Evolutionary conservation across 306 rosid species (phyloP).

Genomic region (Purshia tridentata): DNA sequence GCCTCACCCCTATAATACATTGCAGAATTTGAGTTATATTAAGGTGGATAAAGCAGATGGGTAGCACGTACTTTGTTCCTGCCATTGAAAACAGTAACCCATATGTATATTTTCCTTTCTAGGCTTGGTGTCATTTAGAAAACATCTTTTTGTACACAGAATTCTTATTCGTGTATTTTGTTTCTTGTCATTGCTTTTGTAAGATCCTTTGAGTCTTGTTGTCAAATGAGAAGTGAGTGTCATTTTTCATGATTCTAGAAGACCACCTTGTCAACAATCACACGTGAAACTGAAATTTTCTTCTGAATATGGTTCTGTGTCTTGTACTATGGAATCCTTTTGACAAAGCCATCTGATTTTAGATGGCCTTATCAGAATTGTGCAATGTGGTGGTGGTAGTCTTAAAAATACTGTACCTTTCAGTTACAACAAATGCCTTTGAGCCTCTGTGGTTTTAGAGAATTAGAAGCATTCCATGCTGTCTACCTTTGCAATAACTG

Average conservation of each 20-base stretch:
- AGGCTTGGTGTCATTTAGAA: neutral
- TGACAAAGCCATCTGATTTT: neutral
- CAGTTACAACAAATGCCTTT: no score
- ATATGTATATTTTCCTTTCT: neutral
- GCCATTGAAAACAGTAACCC: neutral
- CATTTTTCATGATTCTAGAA: slow-evolving; percentile 2
- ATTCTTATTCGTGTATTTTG: neutral
- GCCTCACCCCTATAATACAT: neutral
- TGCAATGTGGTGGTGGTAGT: neutral
- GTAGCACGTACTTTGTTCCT: neutral
- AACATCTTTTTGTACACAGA: neutral
- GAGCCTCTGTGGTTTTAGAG: neutral
- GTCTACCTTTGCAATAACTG: neutral
- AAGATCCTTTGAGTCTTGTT: neutral
- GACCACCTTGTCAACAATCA: neutral
- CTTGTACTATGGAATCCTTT: neutral
- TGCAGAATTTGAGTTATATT: neutral
- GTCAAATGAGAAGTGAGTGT: neutral
- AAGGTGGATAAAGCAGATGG: neutral
- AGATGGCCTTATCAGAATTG: neutral
- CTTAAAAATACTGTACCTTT: neutral
- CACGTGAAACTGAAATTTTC: neutral
- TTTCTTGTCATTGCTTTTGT: neutral
- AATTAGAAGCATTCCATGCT: neutral
- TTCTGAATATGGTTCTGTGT: neutral